Percentiles rank a stretch among this genome's conserved stretches.
These are phyloP conservation scores for Venturiaceae sp. DNA, from an alignment of 2,329 filamentous ascomycete species.

Conservation along the genomic window DNA sequence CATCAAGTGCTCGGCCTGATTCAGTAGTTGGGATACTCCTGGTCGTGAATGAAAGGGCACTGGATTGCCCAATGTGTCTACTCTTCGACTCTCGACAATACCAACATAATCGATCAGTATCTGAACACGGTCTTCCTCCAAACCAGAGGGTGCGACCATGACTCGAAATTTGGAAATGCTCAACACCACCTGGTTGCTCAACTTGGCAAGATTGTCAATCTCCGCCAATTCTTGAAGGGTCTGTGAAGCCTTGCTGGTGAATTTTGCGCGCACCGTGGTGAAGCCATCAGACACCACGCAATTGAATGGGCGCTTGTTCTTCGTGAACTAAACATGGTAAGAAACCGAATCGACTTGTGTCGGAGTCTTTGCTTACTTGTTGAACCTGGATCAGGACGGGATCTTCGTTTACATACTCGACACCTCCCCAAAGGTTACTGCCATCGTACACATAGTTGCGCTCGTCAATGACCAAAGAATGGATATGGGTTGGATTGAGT, in stretches of 20 bases:
- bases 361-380: conserved; percentile 2
- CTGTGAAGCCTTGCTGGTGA: not conserved
- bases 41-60: not conserved
- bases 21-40: not conserved
- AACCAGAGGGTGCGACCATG: not conserved
- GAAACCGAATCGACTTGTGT: too few species aligned
- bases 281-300: conserved; percentile 3
- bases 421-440: not conserved
- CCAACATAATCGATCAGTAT: not conserved
- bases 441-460: not conserved
- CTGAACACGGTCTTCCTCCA: not conserved
- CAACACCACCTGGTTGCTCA: not conserved
- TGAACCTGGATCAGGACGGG: not conserved
- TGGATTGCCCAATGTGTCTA: not conserved
- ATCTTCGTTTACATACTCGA: too few species aligned
- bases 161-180: not conserved
- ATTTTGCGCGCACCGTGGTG: not conserved
- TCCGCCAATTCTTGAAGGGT: not conserved
- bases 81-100: not conserved
- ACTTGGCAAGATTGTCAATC: not conserved
- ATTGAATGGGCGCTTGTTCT: not conserved
- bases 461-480: too few species aligned
- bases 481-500: not conserved
- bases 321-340: not conserved
- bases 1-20: not conserved